phyloP scores from a whole-genome alignment of 2,329 filamentous ascomycete genomes.

The Mycosphaerella arachidis region DNA sequence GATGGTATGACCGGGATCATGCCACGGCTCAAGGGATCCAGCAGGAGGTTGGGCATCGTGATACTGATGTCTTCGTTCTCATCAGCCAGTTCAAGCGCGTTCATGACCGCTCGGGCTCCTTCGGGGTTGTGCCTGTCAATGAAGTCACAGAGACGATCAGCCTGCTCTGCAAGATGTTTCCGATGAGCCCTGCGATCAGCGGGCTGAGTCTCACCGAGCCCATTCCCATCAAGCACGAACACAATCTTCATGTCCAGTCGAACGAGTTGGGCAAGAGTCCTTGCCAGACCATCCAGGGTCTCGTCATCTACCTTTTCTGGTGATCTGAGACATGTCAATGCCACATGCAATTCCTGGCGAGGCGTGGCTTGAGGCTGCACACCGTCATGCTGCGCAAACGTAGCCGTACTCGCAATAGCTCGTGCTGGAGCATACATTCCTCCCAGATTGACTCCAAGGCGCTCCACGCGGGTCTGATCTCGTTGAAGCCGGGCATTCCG shows the following conservation, averaged over 20 bases:
- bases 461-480: constrained; percentile 30
- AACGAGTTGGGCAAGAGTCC: constrained; percentile 77
- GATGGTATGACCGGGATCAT: constrained; percentile 67
- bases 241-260: constrained; percentile 77
- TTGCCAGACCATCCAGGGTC: constrained; percentile 69
- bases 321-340: constrained; percentile 76
- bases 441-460: constrained; percentile 57
- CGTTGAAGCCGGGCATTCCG: constrained; percentile 20
- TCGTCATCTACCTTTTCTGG: constrained; percentile 66
- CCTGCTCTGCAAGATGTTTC: constrained; percentile 51
- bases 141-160: constrained; percentile 67
- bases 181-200: constrained; percentile 18
- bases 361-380: constrained; percentile 32
- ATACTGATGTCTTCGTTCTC: constrained; percentile 36
- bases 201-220: constrained; percentile 16
- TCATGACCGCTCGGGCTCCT: constrained; percentile 65
- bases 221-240: constrained; percentile 71
- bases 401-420: constrained; percentile 55
- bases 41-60: constrained; percentile 49
- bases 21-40: constrained; percentile 62
- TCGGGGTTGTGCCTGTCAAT: constrained; percentile 66
- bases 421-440: constrained; percentile 55
- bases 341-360: constrained; percentile 62
- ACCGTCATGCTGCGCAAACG: constrained; percentile 54
- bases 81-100: constrained; percentile 41